phyloP scores from a whole-genome alignment of 2,329 filamentous ascomycete species.

The Apiospora phragmitis region DNA sequence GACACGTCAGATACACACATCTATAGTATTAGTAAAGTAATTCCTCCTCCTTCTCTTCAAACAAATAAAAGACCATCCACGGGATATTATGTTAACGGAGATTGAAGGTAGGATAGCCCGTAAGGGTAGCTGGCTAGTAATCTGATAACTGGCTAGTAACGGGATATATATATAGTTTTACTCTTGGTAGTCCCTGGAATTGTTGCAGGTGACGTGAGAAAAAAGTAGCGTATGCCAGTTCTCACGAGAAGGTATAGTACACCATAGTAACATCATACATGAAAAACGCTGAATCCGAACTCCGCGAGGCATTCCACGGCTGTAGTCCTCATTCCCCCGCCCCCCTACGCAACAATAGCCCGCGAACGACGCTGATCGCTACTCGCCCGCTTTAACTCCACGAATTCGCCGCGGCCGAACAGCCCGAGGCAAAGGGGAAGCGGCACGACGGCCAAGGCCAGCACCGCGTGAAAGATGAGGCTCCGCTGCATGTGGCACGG shows the following conservation, averaged over 20 bases:
- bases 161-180: neutral
- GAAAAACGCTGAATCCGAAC: neutral
- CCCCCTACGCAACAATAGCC: neutral
- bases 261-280: neutral
- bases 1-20: too few relatives aligned
- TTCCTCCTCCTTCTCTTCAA: neutral
- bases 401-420: constrained; percentile 60
- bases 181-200: neutral
- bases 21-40: too few relatives aligned
- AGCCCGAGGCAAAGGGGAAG: constrained; percentile 69
- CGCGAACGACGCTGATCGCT: constrained; percentile 37
- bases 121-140: too few relatives aligned
- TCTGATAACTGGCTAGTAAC: too few relatives aligned
- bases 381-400: constrained; percentile 50
- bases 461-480: constrained; percentile 76
- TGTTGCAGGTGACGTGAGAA: neutral
- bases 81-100: too few relatives aligned
- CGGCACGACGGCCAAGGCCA: constrained; percentile 66
- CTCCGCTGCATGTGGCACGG: constrained; percentile 72
- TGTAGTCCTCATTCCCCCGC: neutral
- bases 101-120: too few relatives aligned
- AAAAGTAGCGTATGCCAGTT: neutral
- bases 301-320: neutral
- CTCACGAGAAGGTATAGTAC: neutral
- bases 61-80: too few relatives aligned